Evolutionary conservation across 1,284 basidiomycete genomes (phyloP).

Genomic region (Coniferiporia weirii): DNA sequence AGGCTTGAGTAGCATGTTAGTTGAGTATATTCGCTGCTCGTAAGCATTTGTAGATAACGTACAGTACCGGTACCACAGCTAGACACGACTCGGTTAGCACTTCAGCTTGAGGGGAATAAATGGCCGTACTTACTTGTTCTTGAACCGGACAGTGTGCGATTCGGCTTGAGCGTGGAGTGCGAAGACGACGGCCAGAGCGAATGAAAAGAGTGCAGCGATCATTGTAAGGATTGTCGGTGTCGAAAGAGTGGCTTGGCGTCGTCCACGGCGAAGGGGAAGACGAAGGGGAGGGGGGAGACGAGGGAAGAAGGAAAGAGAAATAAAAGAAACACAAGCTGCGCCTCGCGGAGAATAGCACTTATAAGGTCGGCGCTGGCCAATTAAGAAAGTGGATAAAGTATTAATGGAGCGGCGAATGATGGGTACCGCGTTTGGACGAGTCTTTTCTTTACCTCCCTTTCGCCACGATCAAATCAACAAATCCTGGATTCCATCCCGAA

Average conservation of each 20-base stretch:
- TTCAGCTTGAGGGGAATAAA: not conserved
- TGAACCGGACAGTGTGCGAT: conserved; percentile 32
- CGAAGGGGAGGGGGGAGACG: not conserved
- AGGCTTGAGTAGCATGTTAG: conserved; percentile 24
- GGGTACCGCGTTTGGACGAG: too few relatives aligned
- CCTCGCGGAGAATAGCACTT: not conserved
- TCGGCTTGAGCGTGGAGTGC: conserved; percentile 29
- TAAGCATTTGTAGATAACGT: conserved; percentile 15
- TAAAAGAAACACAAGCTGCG: not conserved
- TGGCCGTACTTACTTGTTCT: conserved; percentile 30
- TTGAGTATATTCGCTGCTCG: not conserved
- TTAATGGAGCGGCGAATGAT: too few relatives aligned
- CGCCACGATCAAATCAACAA: too few relatives aligned
- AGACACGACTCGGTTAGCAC: not conserved
- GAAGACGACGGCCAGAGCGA: conserved; percentile 24
- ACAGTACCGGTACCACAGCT: conserved; percentile 36
- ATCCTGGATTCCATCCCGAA: too few relatives aligned
- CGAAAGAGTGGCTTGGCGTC: conserved; percentile 4
- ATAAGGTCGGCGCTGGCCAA: not conserved
- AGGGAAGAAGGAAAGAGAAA: conserved; percentile 6
- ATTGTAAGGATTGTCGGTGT: conserved; percentile 20
- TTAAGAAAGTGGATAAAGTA: not conserved
- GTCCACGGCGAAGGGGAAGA: not conserved
- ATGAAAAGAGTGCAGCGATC: conserved; percentile 28
- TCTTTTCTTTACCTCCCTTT: too few relatives aligned